phyloP scores from a whole-genome alignment of 129 eudicot genomes.

The Calendula officinalis region DNA sequence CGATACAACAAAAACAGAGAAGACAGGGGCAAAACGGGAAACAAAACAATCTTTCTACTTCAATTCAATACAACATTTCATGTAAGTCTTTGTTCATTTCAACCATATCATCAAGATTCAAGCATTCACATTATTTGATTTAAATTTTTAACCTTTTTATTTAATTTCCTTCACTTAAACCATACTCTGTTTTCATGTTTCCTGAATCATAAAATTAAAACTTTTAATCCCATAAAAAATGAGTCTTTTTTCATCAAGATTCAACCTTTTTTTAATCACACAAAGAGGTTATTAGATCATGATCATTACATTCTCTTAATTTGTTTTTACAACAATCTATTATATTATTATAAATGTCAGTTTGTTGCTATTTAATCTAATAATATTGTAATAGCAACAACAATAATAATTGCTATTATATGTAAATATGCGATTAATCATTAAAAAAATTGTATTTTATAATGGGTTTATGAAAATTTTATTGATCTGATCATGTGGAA shows the following conservation, averaged over 20 bases:
- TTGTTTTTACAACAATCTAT: background rate
- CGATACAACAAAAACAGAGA: slow-evolving; percentile 4
- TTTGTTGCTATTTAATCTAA: slow-evolving; percentile 3
- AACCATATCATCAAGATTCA: slow-evolving; percentile 12
- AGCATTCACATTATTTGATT: slow-evolving; percentile 13
- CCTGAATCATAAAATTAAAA: background rate
- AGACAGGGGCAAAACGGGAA: slow-evolving; percentile 28
- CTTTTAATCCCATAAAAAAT: background rate
- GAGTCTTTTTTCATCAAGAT: slow-evolving; percentile 8
- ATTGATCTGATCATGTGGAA: slow-evolving; percentile 26
- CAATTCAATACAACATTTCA: slow-evolving; percentile 13
- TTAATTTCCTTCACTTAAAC: background rate
- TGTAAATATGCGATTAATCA: slow-evolving; percentile 1
- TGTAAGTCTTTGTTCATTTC: slow-evolving; percentile 18
- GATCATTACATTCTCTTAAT: slow-evolving; percentile 15
- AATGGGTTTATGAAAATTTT: slow-evolving; percentile 5
- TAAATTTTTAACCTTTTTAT: background rate
- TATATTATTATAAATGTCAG: background rate
- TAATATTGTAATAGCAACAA: background rate
- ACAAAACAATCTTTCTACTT: slow-evolving; percentile 9
- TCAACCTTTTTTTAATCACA: background rate
- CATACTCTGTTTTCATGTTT: slow-evolving; percentile 18
- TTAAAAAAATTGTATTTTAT: slow-evolving; percentile 15
- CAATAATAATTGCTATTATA: slow-evolving; percentile 5
- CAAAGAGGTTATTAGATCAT: slow-evolving; percentile 6